Evolutionary conservation across 1,284 basidiomycete species (phyloP), one percentile per base, ranked within the genome.

Genomic region (Austroboletus niveus): DNA sequence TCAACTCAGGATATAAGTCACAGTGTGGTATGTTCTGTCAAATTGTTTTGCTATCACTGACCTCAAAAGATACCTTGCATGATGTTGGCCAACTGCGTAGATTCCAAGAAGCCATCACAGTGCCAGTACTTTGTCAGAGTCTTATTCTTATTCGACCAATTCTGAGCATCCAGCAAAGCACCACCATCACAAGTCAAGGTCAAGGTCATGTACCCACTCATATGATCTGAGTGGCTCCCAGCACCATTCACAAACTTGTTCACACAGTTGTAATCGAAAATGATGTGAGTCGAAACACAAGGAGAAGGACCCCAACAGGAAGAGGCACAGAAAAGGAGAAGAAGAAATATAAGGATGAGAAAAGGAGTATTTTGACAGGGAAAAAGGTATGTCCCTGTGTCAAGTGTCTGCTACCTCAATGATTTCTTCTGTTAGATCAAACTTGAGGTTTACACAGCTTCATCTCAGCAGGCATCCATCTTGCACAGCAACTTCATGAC

Each of bases 301-400:
- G 50, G 62, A 63, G 17, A 66, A 57, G 45, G 65, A 61, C 2
- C n/a, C n/a, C n/a, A n/a, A n/a, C n/a, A n/a, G n/a, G n/a, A n/a
- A n/a, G n/a, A n/a, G n/a, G n/a, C n/a, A 54, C 24, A 27, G 64
- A 63, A 8, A 40, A 14, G 38, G 38, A 36, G 12, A 36, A 36
- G 34, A 36, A 36, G 15, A 36, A 36, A 14, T 8, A 36, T 15
- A 67, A 62, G 51, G 63, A 67, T n/a, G 76, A 77, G 52, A 68
- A 72, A 69, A 78, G 31, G n/a, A 81, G 80, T 49, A 63, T 79
- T 27, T 60, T 82, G 49, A 81, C 80, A 5, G 79, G n/a, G n/a
- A n/a, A n/a, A n/a, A n/a, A n/a, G n/a, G n/a, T n/a, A n/a, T n/a
- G n/a, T n/a, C n/a, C n/a, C n/a, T n/a, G n/a, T n/a, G n/a, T n/a